Evolutionary conservation across 768 basidiomycete genomes (phyloP).

Genomic region (Tephrocybe sp.): DNA sequence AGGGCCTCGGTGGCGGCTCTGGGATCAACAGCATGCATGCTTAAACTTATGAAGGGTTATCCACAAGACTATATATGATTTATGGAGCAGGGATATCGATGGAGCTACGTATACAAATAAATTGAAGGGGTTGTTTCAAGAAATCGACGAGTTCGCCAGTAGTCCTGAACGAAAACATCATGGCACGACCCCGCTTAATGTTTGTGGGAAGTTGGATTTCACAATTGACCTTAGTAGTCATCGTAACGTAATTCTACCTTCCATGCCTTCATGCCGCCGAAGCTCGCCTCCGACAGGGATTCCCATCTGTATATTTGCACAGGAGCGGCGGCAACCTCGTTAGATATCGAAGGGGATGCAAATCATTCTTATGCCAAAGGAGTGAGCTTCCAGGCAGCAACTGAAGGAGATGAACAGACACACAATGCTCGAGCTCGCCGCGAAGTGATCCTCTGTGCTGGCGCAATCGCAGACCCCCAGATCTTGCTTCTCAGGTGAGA

Average conservation of each 20-base stretch:
- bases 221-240: conserved; percentile 12
- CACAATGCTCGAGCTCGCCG: conserved; percentile 3
- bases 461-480: conserved; percentile 9
- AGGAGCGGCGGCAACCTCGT: conserved; percentile 1
- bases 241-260: conserved; percentile 17
- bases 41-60: conserved; percentile 25
- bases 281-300: background rate
- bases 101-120: conserved; percentile 25
- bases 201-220: conserved; percentile 13
- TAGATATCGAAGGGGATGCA: background rate
- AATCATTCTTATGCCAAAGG: background rate
- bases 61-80: conserved; percentile 26
- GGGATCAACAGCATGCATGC: conserved; percentile 25
- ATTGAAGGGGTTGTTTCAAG: conserved; percentile 21
- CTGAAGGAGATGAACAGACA: background rate
- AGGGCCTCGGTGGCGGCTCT: conserved; percentile 26
- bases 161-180: background rate
- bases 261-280: conserved; percentile 19
- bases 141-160: conserved; percentile 18
- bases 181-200: conserved; percentile 4
- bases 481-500: too few species aligned
- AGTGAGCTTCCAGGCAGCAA: background rate
- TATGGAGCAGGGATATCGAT: conserved; percentile 25
- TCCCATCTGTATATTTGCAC: conserved; percentile 14
- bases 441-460: conserved; percentile 7